Base-by-base conservation (phyloP, 257 asterid species). In the Cordia subcordata region DNA sequence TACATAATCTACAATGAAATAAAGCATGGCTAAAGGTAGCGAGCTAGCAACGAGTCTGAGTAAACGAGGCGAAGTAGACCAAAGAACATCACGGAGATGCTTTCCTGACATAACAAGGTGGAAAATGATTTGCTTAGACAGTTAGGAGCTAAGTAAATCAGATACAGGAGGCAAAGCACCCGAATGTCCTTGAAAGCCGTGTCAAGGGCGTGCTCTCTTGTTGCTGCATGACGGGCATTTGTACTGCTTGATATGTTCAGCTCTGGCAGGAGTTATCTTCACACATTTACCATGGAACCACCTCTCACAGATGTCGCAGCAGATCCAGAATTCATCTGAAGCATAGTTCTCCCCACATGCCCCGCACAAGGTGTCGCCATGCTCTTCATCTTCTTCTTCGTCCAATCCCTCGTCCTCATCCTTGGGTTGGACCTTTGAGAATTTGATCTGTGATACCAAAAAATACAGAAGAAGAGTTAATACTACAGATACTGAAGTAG, bases 201-300 rank as follows among this genome's bases (percentile, higher is more conserved):
- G 37, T 71, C 72, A 81, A 53, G 82, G 72, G 42, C 87, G 89
- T 22, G 79, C 70, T 68, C 84, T 79, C 79, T 88, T 88, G 86
- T 79, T 78, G 65, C 72, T 71, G 75, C 96, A 88, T n/a, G 84
- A 55, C 11, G 94, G 94, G 82, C 97, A 89, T 66, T 86, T 86
- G 81, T 86, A 86, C 62, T 82, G 84, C 83, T 89, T 80, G 79
- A 89, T 86, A 70, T 84, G 85, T 72, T 89, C 87, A 8, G 96
- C 95, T 72, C 77, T 79, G 1, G 90, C 96, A 16, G 90, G 95
- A 45, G 96, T 88, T 61, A 88, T 80, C 80, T 81, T 88, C 55
- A 85, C 95, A 8, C 96, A 85, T 71, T 81, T 83, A 10, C 95
- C 95, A 62, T 88, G 95, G 82, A 85, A 88, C 95, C 95, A 88